These are phyloP conservation scores for Globisporangium irregulare DNA, from an alignment of 352 stramenopile species.

Conservation along the genomic window DNA sequence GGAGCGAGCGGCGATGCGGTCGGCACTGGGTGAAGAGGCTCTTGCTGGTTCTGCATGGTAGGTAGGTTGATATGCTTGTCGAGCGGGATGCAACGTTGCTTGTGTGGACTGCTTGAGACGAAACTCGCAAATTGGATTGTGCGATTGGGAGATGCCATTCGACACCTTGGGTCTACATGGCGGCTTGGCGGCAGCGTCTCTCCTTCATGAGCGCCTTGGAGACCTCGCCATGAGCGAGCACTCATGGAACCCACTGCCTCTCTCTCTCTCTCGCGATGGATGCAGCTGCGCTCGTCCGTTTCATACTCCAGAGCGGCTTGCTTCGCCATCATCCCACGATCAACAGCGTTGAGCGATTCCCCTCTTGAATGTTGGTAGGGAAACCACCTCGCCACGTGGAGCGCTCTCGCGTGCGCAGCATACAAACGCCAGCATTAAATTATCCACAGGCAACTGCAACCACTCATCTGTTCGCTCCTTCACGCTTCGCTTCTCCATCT, in stretches of 20 bases:
- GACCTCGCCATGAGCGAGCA: not conserved
- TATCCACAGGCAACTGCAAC: not conserved
- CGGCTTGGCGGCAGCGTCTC: not conserved
- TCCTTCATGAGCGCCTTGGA: not conserved
- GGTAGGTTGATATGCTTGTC: not conserved
- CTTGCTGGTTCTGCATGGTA: constrained; percentile 9
- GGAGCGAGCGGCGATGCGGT: not conserved
- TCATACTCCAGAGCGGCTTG: not conserved
- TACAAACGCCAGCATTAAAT: constrained; percentile 12
- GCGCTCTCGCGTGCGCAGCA: constrained; percentile 1
- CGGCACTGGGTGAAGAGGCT: not conserved
- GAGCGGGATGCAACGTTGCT: not conserved
- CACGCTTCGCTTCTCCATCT: not conserved
- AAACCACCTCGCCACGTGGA: constrained; percentile 12
- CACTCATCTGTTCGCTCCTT: not conserved
- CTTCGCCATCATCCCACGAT: not conserved
- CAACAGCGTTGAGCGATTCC: not conserved
- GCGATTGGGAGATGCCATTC: not conserved
- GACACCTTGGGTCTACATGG: not conserved
- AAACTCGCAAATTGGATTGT: constrained; percentile 10
- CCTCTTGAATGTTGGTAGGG: not conserved
- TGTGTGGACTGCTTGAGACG: not conserved
- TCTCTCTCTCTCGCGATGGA: not conserved
- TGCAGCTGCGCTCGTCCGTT: not conserved
- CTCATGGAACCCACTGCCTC: not conserved